Evolutionary conservation across 2,329 filamentous ascomycete species (phyloP), one percentile per base, ranked within the genome.

Genomic region (Periconia digitata): DNA sequence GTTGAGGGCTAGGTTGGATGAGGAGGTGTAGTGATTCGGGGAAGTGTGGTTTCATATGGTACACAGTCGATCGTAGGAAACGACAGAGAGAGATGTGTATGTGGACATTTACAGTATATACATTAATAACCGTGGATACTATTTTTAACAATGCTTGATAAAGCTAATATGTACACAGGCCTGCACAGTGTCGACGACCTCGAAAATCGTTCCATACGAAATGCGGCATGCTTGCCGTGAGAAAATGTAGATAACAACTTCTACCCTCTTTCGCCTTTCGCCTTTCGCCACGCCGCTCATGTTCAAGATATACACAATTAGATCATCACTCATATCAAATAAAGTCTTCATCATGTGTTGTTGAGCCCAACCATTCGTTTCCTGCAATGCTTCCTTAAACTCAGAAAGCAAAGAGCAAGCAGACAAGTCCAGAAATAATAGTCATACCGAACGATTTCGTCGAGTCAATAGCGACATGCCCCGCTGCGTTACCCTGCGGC

Each of bases 351-450:
- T n/a, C n/a, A n/a, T n/a, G n/a, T n/a, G n/a, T n/a, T n/a, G n/a
- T n/a, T n/a, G n/a, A n/a, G n/a, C n/a, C 27, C 27, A 32, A 32
- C 6, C 6, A 27, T 27, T 27, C 6, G 6, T 27, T 13, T 27
- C 24, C 6, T 27, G 24, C 24, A 27, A 10, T 15, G 27, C 4
- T 4, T 32, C n/a, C 27, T 32, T 27, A n/a, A n/a, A n/a, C n/a
- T 32, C n/a, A 32, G 12, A 32, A 32, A 32, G 27, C 27, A 15
- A 13, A 32, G 4, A 32, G 8, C 5, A 46, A 51, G 32, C 63
- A 68, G 48, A 64, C 46, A 20, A 68, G 38, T 16, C 58, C 62
- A 23, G 60, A 57, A 18, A 67, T 32, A 13, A 68, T 8, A 5
- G 59, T 63, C 40, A 68, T 54, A 3, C 58, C 57, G 17, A 63